Evolutionary conservation across 805 yeast genomes (phyloP).

Genomic region (Yarrowia osloensis): DNA sequence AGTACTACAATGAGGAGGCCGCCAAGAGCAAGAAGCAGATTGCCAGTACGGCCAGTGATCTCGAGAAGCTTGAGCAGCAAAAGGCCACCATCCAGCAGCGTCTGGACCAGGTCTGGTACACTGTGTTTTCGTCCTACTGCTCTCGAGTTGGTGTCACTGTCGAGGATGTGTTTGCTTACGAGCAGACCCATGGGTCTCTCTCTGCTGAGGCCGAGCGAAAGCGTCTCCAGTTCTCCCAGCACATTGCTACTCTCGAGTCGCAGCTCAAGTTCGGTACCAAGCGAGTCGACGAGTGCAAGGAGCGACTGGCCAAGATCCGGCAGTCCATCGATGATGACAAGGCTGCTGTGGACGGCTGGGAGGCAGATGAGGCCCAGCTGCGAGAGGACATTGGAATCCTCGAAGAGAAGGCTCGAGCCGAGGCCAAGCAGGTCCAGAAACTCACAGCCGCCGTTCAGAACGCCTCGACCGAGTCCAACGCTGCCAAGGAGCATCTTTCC

Average conservation of each 20-base stretch:
- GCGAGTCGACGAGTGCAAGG: slow-evolving; percentile 53
- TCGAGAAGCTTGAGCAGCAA: not conserved
- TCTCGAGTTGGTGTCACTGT: slow-evolving; percentile 50
- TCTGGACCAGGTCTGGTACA: slow-evolving; percentile 32
- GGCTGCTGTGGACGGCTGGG: slow-evolving; percentile 43
- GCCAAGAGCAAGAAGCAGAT: slow-evolving; percentile 29
- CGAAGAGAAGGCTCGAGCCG: slow-evolving; percentile 37
- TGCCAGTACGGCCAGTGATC: slow-evolving; percentile 31
- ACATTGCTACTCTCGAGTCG: slow-evolving; percentile 60
- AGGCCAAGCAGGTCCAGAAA: slow-evolving; percentile 32
- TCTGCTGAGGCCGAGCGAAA: slow-evolving; percentile 34
- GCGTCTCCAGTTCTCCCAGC: slow-evolving; percentile 60
- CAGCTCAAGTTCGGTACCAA: slow-evolving; percentile 67
- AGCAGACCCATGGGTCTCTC: slow-evolving; percentile 57
- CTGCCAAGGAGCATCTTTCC: slow-evolving; percentile 12
- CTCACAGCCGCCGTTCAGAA: slow-evolving; percentile 10
- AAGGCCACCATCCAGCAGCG: not conserved
- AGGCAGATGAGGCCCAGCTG: slow-evolving; percentile 44
- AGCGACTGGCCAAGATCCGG: slow-evolving; percentile 48
- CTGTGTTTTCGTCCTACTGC: slow-evolving; percentile 54
- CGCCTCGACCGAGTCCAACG: not conserved
- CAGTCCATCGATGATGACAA: slow-evolving; percentile 46
- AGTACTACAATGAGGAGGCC: slow-evolving; percentile 32
- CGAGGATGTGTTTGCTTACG: slow-evolving; percentile 63
- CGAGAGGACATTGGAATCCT: slow-evolving; percentile 47